Evolutionary conservation across 2,329 filamentous ascomycete species (phyloP).

Genomic region (Biscogniauxia sp.): DNA sequence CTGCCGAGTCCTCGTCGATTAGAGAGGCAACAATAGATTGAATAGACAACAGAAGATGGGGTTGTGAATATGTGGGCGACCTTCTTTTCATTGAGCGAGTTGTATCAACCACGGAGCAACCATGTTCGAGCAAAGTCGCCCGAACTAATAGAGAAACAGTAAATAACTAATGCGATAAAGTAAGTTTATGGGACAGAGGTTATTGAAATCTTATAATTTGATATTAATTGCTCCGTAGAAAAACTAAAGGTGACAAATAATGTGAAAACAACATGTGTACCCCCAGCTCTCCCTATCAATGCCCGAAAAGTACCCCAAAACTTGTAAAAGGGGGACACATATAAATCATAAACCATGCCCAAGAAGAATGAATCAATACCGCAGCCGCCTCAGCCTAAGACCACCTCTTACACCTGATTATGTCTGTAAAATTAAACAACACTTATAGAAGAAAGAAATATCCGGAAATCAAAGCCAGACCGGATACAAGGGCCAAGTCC

Average conservation of each 20-base stretch:
- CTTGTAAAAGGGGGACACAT: constrained; percentile 6
- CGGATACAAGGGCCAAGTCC: constrained; percentile 26
- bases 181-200: no score
- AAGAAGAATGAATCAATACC: constrained; percentile 13
- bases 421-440: constrained; percentile 4
- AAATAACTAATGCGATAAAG: no score
- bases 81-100: no score
- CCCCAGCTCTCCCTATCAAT: constrained; percentile 2
- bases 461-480: constrained; percentile 28
- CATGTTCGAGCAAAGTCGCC: no score
- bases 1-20: no score
- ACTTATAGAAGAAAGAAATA: constrained; percentile 29
- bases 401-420: constrained; percentile 2
- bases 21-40: no score
- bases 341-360: constrained; percentile 22
- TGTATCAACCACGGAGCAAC: no score
- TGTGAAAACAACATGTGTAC: constrained; percentile 1
- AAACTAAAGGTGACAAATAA: neutral
- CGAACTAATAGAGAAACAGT: no score
- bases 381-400: neutral
- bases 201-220: no score
- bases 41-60: no score
- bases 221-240: no score
- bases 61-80: no score
- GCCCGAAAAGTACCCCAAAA: constrained; percentile 1